Conservation (phyloP, 176 grass and related monocot species). For the Melocanna baccifera region DNA sequence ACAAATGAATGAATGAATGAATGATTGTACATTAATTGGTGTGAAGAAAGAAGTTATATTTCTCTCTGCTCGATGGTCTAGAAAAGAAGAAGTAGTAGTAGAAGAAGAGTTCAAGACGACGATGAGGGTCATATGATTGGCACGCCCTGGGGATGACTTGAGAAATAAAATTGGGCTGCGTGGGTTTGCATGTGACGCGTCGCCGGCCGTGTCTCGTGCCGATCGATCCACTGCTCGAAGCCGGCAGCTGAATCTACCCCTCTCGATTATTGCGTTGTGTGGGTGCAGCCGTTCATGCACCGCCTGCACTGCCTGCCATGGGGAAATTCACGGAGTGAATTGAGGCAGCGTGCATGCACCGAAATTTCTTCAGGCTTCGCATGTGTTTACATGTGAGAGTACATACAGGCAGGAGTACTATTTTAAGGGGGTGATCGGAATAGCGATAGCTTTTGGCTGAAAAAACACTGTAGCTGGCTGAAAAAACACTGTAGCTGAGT, state of each 20-base stretch:
- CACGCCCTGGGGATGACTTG: neutral
- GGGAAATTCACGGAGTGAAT: neutral
- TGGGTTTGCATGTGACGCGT: conserved; percentile 35
- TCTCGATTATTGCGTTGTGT: conserved; percentile 37
- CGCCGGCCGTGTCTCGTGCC: conserved; percentile 37
- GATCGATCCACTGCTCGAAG: conserved; percentile 22
- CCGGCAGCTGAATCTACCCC: conserved; percentile 33
- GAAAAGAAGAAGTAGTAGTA: no score
- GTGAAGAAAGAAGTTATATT: neutral
- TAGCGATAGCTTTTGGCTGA: no score
- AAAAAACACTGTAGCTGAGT: no score
- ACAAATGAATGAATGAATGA: neutral
- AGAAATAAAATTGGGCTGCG: neutral
- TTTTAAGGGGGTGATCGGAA: no score
- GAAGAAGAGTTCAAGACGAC: neutral
- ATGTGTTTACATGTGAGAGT: neutral
- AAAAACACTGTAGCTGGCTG: no score
- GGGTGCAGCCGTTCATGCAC: neutral
- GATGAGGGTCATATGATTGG: neutral
- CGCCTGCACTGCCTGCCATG: neutral
- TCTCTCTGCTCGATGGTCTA: neutral
- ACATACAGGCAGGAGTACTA: neutral
- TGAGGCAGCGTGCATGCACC: conserved; percentile 1
- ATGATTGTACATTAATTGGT: neutral
- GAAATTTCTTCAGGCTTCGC: neutral